phyloP scores from a whole-genome alignment of 208 protist species.

The Trypanosoma lewisi region DNA sequence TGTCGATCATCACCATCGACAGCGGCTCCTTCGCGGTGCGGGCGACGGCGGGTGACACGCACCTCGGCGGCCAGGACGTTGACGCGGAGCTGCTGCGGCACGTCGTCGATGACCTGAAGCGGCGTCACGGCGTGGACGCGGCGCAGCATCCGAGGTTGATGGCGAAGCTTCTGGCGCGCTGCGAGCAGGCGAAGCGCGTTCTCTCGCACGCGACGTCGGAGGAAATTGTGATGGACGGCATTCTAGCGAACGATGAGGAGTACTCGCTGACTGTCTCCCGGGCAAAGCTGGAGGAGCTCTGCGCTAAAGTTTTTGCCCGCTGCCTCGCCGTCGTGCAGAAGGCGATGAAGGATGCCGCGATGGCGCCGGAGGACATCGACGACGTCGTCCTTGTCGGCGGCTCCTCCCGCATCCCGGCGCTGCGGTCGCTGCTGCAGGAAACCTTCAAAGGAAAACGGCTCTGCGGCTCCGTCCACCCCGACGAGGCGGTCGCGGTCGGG shows the following conservation, averaged over 20 bases:
- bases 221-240: slow-evolving; percentile 95
- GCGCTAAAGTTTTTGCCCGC: slow-evolving; percentile 68
- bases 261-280: slow-evolving; percentile 95
- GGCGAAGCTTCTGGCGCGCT: slow-evolving; percentile 58
- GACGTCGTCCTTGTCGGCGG: slow-evolving; percentile 96
- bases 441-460: slow-evolving; percentile 77
- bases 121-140: slow-evolving; percentile 87
- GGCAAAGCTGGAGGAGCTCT: slow-evolving; percentile 97
- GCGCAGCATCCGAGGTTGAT: slow-evolving; percentile 35
- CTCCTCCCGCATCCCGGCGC: slow-evolving; percentile 96
- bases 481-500: slow-evolving; percentile 99
- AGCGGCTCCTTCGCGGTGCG: slow-evolving; percentile 98
- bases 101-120: slow-evolving; percentile 91
- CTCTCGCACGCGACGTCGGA: slow-evolving; percentile 91
- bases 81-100: slow-evolving; percentile 85
- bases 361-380: slow-evolving; percentile 78
- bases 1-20: slow-evolving; percentile 97
- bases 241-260: slow-evolving; percentile 93
- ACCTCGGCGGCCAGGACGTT: slow-evolving; percentile 95
- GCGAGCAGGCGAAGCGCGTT: slow-evolving; percentile 95
- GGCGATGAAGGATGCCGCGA: slow-evolving; percentile 86
- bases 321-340: slow-evolving; percentile 79
- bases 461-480: slow-evolving; percentile 93
- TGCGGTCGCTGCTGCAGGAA: slow-evolving; percentile 84
- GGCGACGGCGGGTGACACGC: slow-evolving; percentile 97